A percentile compares a stretch with the other conserved stretches of the same genome.
These are phyloP conservation scores for Isatis tinctoria DNA, from an alignment of 345 rosid genomes.

Conservation along the genomic window DNA sequence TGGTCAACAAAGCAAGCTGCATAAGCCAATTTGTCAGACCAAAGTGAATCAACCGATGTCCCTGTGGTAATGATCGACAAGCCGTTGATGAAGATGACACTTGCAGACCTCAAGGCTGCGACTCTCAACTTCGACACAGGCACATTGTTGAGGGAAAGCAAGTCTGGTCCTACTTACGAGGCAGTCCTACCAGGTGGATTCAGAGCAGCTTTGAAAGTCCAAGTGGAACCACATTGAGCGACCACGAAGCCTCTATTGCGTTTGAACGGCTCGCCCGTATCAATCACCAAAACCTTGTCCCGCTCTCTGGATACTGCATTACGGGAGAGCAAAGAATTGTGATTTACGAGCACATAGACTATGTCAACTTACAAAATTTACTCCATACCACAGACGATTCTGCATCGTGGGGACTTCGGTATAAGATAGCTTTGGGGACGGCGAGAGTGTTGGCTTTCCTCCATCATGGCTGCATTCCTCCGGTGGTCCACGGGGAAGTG, in stretches of 20 bases:
- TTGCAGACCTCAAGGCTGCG: conserved; percentile 81
- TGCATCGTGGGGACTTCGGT: conserved; percentile 66
- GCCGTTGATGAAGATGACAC: conserved; percentile 71
- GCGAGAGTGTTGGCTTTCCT: conserved; percentile 90
- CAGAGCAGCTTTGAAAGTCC: conserved; percentile 89
- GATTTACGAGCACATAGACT: conserved; percentile 82
- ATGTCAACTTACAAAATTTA: conserved; percentile 67
- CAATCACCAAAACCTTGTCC: conserved; percentile 84
- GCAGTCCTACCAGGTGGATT: conserved; percentile 77
- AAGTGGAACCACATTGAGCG: conserved; percentile 68
- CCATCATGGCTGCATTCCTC: conserved; percentile 93
- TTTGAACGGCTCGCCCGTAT: conserved; percentile 80
- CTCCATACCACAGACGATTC: conserved; percentile 44
- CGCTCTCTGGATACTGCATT: conserved; percentile 78
- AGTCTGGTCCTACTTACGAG: conserved; percentile 65
- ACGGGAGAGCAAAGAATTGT: conserved; percentile 84
- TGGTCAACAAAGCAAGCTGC: conserved; percentile 73
- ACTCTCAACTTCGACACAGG: conserved; percentile 77
- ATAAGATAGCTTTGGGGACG: conserved; percentile 58
- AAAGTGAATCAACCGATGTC: conserved; percentile 68
- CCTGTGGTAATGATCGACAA: conserved; percentile 80
- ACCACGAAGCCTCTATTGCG: conserved; percentile 65
- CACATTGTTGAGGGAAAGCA: conserved; percentile 76
- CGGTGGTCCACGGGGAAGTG: conserved; percentile 78
- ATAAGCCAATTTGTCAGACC: conserved; percentile 62